Base-by-base conservation (phyloP, 345 rosid species). In the Lepidium didymum region DNA sequence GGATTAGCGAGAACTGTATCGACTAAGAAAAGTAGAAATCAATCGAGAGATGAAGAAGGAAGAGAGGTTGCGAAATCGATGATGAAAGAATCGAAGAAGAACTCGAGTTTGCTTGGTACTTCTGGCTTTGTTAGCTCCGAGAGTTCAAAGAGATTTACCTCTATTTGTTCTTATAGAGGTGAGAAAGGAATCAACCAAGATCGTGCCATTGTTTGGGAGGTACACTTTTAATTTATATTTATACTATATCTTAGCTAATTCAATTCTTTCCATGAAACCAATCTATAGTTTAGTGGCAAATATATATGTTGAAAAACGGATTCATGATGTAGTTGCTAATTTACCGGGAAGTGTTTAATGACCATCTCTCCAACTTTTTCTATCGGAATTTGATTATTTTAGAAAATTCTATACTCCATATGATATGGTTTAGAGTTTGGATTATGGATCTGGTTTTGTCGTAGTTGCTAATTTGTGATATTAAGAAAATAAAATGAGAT, bases 171-270 rank as follows among this genome's bases (percentile, higher is more conserved):
- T 47, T 86, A 80, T 76, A 79, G 85, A 84, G 96, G 98, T 7
- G 80, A 75, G 63, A 92, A 92, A 77, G 97, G 94, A 46, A 82
- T 71, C 14, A 93, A 93, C 63, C 97, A 93, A 78, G 97, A 93
- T 50, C 78, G 81, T 57, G 78, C 90, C 18, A 60, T 88, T 43
- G 89, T 88, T 33, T 93, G 97, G 97, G 93, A 90, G 93, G 98
- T 92, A 78, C 56, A 49, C 43, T 53, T 49, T 35, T 16, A 23
- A 45, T 14, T 43, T 34, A 12, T 29, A 45, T 14, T 43, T 34
- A 12, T 15, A 23, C 27, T 71, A 25, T 51, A 41, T 60, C 25
- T 50, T 73, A 15, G 58, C 62, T 65, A 70, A 34, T 33, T 56
- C 25, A n/a, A n/a, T 56, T 61, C 25, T 5, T 23, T 69, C 36